Conservation (phyloP, 1,139 yeast genomes). For the Hyphopichia khmerensis region DNA sequence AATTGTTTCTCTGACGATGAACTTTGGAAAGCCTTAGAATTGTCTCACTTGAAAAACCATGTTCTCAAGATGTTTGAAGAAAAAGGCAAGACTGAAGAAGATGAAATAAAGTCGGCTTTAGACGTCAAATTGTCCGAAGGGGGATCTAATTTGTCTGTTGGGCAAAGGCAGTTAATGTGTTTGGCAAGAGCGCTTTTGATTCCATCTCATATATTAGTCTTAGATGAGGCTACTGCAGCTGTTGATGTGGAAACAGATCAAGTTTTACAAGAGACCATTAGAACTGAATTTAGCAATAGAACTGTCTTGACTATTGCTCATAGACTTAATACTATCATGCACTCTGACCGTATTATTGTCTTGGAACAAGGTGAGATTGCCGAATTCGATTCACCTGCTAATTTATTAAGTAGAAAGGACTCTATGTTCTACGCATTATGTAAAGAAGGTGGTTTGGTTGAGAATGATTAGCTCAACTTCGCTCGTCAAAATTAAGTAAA, state of each 20-base stretch:
- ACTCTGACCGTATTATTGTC: conserved; percentile 84
- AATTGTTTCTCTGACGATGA: conserved; percentile 66
- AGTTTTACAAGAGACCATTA: conserved; percentile 81
- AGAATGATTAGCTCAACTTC: conserved; percentile 12
- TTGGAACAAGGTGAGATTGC: conserved; percentile 81
- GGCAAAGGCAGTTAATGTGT: conserved; percentile 91
- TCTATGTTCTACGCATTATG: conserved; percentile 79
- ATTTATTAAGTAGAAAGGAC: conserved; percentile 61
- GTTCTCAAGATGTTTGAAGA: conserved; percentile 56
- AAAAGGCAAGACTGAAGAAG: conserved; percentile 23
- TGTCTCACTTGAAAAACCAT: conserved; percentile 81
- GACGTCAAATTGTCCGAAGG: conserved; percentile 73
- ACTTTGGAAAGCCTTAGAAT: conserved; percentile 81
- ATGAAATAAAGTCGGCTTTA: conserved; percentile 43
- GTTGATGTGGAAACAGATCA: conserved; percentile 95
- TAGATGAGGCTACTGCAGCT: conserved; percentile 98
- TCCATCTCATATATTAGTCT: conserved; percentile 72
- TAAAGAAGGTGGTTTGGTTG: conserved; percentile 59
- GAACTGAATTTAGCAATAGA: conserved; percentile 80
- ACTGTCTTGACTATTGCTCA: conserved; percentile 95
- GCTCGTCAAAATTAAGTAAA: background rate
- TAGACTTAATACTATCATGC: conserved; percentile 88
- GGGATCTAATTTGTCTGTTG: conserved; percentile 84
- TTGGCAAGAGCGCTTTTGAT: conserved; percentile 84
- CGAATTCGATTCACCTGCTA: conserved; percentile 81